Conservation (phyloP, 2,329 filamentous ascomycete species). For the Neofusicoccum cordaticola region DNA sequence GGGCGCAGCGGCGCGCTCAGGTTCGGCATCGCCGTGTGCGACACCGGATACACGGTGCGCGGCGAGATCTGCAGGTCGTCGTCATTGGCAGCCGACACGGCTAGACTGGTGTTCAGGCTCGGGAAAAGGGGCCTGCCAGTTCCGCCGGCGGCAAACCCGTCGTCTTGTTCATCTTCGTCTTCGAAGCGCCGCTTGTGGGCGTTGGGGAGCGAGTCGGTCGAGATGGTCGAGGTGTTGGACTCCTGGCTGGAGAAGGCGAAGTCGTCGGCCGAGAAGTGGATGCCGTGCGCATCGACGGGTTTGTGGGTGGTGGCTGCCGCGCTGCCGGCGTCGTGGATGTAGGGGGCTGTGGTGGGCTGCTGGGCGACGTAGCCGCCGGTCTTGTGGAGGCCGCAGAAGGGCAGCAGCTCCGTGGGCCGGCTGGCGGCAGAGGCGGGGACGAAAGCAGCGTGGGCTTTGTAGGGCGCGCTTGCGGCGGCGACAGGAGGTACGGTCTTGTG, state of each 20-base stretch:
- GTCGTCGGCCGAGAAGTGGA: constrained; percentile 29
- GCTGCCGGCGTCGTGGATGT: constrained; percentile 41
- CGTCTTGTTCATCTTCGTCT: constrained; percentile 38
- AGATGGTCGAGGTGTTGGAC: constrained; percentile 29
- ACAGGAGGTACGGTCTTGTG: constrained; percentile 38
- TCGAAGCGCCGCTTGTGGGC: constrained; percentile 42
- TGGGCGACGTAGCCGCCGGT: constrained; percentile 54
- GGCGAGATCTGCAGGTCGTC: constrained; percentile 38
- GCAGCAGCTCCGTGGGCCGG: constrained; percentile 62
- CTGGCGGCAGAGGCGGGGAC: background rate
- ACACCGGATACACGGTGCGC: constrained; percentile 23
- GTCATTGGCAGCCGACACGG: constrained; percentile 23
- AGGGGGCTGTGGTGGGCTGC: constrained; percentile 35
- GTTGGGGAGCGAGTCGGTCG: constrained; percentile 29
- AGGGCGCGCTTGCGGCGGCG: background rate
- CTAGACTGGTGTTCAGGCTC: constrained; percentile 24
- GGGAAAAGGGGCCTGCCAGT: background rate
- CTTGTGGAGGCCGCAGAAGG: constrained; percentile 78
- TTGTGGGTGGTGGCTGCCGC: constrained; percentile 23
- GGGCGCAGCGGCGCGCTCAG: constrained; percentile 21
- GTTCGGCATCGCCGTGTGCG: constrained; percentile 19
- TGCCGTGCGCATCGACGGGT: background rate
- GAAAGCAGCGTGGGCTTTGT: background rate
- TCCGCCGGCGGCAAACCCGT: constrained; percentile 19
- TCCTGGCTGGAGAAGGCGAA: constrained; percentile 34